Conservation (phyloP, 805 yeast genomes). For the Wickerhamomyces chambardii region DNA sequence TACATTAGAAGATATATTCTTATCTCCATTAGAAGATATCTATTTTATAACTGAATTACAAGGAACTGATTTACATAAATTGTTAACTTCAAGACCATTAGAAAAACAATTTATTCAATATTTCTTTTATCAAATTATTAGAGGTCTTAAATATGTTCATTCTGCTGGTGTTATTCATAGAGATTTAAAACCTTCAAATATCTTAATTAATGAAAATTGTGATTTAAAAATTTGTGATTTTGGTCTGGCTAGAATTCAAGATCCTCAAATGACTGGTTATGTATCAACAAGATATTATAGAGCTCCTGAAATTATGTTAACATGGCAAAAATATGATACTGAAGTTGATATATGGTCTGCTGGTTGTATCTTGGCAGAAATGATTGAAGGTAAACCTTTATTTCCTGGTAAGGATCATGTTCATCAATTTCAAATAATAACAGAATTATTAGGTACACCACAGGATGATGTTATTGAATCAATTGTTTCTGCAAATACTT, state of each 20-base stretch:
- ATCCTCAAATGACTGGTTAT: conserved; percentile 98
- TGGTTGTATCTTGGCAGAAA: conserved; percentile 95
- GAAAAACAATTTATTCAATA: conserved; percentile 96
- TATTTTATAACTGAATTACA: conserved; percentile 93
- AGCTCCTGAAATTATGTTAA: conserved; percentile 97
- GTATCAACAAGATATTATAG: conserved; percentile 94
- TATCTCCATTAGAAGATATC: conserved; percentile 92
- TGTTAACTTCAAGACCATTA: conserved; percentile 85
- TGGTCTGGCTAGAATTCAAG: conserved; percentile 95
- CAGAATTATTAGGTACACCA: conserved; percentile 93
- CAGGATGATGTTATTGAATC: conserved; percentile 95
- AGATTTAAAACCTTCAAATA: conserved; percentile 80
- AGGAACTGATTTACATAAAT: conserved; percentile 92
- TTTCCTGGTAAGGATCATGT: conserved; percentile 99
- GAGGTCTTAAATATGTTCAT: conserved; percentile 86
- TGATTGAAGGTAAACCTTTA: conserved; percentile 94
- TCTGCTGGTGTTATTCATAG: conserved; percentile 90
- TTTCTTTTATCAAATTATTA: conserved; percentile 86
- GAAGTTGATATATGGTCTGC: conserved; percentile 98
- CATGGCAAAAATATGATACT: conserved; percentile 96
- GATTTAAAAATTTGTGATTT: conserved; percentile 89
- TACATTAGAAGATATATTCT: conserved; percentile 85
- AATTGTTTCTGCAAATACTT: conserved; percentile 90
- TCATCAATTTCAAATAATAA: conserved; percentile 94
- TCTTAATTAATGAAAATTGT: conserved; percentile 81